Conservation (phyloP, 2,329 filamentous ascomycete genomes). For the Penicillium sp. region DNA sequence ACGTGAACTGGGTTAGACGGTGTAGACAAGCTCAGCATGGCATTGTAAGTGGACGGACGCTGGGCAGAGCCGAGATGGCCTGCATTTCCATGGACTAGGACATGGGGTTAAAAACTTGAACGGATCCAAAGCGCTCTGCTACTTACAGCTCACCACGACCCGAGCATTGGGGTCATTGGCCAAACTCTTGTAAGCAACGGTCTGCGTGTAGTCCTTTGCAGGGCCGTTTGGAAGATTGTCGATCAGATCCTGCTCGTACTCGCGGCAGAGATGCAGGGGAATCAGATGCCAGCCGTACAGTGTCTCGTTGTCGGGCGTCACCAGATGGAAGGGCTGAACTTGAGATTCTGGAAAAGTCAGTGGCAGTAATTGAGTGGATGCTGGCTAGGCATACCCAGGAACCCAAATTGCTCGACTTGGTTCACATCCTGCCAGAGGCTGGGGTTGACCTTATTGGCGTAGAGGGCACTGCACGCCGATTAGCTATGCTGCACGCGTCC, state of each 20-base stretch:
- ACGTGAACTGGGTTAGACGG: slow-evolving; percentile 66
- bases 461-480: slow-evolving; percentile 64
- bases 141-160: slow-evolving; percentile 56
- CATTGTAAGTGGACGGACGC: slow-evolving; percentile 74
- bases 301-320: slow-evolving; percentile 70
- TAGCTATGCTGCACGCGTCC: not conserved
- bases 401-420: slow-evolving; percentile 78
- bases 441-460: slow-evolving; percentile 76
- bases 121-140: not conserved
- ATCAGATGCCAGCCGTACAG: slow-evolving; percentile 91
- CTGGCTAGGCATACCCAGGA: slow-evolving; percentile 62
- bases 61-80: slow-evolving; percentile 78
- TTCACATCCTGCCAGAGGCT: slow-evolving; percentile 70
- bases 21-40: slow-evolving; percentile 68
- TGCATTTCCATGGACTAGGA: slow-evolving; percentile 62
- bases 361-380: not conserved
- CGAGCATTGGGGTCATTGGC: slow-evolving; percentile 50
- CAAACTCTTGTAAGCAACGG: slow-evolving; percentile 52
- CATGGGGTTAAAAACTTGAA: slow-evolving; percentile 10
- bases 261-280: slow-evolving; percentile 71
- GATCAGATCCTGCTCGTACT: slow-evolving; percentile 65
- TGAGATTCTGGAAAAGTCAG: slow-evolving; percentile 65
- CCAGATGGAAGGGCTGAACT: slow-evolving; percentile 78
- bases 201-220: slow-evolving; percentile 47
- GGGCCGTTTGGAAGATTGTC: slow-evolving; percentile 55